phyloP scores from a whole-genome alignment of 164 flowering plant genomes.

The Liriodendron chinense region DNA sequence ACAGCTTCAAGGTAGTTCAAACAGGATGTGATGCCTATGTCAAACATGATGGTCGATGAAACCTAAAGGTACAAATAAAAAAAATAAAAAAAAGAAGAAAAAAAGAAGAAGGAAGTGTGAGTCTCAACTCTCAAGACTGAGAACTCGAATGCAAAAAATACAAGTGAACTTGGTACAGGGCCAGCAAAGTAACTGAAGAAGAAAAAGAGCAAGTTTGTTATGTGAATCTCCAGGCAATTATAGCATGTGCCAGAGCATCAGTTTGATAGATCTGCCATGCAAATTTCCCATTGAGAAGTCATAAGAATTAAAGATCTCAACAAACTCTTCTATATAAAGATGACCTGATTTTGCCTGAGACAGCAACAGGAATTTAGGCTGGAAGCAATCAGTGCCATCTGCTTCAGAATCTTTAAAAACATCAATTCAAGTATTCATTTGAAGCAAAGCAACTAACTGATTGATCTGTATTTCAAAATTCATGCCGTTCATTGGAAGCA shows the following conservation, averaged over 20 bases:
- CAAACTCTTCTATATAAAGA: no score
- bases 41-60: constrained; percentile 69
- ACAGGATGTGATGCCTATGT: constrained; percentile 60
- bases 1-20: constrained; percentile 85
- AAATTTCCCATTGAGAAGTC: no score
- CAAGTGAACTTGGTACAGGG: no score
- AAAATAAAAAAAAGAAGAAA: no score
- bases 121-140: neutral
- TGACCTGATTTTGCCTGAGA: no score
- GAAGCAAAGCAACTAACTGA: neutral
- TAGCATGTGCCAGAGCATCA: no score
- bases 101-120: no score
- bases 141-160: neutral
- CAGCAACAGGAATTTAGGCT: neutral
- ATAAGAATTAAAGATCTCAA: no score
- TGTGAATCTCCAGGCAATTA: no score
- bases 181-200: no score
- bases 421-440: neutral
- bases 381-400: neutral
- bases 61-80: constrained; percentile 36
- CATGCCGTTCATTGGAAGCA: neutral
- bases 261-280: no score
- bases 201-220: no score
- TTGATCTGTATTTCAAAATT: neutral
- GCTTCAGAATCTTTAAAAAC: neutral